Evolutionary conservation across 2,329 filamentous ascomycete species (phyloP).

Genomic region (Shiraia bambusicola): DNA sequence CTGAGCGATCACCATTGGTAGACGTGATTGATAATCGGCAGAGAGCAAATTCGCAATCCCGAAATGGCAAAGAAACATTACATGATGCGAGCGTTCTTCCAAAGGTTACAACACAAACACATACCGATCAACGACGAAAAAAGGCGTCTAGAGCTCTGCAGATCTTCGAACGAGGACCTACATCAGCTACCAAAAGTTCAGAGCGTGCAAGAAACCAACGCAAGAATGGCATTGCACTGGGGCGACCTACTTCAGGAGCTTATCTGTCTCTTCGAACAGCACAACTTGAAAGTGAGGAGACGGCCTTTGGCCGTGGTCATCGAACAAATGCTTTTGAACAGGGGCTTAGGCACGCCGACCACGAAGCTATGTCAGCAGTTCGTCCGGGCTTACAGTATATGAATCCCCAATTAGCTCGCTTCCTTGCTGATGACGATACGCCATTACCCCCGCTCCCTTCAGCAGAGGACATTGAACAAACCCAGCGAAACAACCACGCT

Average conservation of each 20-base stretch:
- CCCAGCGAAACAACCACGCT: not conserved
- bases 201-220: slow-evolving; percentile 2
- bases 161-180: slow-evolving; percentile 12
- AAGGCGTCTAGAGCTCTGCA: slow-evolving; percentile 8
- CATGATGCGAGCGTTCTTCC: not conserved
- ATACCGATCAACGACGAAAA: slow-evolving; percentile 1
- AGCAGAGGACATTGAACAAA: slow-evolving; percentile 18
- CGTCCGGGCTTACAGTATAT: slow-evolving; percentile 6
- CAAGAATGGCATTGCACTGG: not conserved
- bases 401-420: slow-evolving; percentile 37
- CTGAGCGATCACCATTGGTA: slow-evolving; percentile 17
- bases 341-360: slow-evolving; percentile 32
- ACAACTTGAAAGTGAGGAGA: slow-evolving; percentile 49
- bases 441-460: slow-evolving; percentile 22
- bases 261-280: slow-evolving; percentile 32
- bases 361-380: slow-evolving; percentile 15
- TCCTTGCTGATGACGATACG: slow-evolving; percentile 35
- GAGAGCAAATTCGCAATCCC: not conserved
- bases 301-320: slow-evolving; percentile 37
- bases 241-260: slow-evolving; percentile 1
- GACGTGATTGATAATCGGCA: slow-evolving; percentile 25
- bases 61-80: not conserved
- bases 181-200: slow-evolving; percentile 1
- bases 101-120: not conserved
- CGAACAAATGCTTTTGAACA: slow-evolving; percentile 43